These are phyloP conservation scores for Amborella trichopoda DNA, from an alignment of 164 flowering plant genomes.

Conservation along the genomic window DNA sequence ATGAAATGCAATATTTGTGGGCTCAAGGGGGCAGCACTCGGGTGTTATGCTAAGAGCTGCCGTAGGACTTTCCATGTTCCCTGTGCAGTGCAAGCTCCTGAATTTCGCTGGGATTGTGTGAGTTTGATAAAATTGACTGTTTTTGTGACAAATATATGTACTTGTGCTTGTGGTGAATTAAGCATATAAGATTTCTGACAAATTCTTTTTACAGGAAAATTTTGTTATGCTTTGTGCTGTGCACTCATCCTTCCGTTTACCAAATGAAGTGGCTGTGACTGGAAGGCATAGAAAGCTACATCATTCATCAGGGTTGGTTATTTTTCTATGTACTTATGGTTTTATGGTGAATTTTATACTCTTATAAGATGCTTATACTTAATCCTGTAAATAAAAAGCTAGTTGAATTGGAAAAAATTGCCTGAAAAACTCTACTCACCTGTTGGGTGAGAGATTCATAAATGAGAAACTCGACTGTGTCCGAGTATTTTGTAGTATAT, in stretches of 20 bases:
- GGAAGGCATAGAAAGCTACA: constrained; percentile 8
- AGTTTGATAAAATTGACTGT: neutral
- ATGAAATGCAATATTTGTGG: constrained; percentile 11
- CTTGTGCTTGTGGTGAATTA: neutral
- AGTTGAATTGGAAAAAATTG: neutral
- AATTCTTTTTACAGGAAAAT: constrained; percentile 32
- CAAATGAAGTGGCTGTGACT: constrained; percentile 36
- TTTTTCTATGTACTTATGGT: constrained; percentile 8
- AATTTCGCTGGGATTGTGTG: constrained; percentile 11
- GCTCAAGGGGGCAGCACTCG: constrained; percentile 14
- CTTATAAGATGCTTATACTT: neutral
- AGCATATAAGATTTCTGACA: neutral
- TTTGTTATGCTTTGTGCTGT: constrained; percentile 63
- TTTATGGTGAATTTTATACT: neutral
- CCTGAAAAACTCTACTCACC: neutral
- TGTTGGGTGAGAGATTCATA: no score
- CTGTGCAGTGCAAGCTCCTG: constrained; percentile 6
- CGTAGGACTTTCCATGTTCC: constrained; percentile 11
- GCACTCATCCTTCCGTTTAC: constrained; percentile 52
- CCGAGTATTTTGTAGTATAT: no score
- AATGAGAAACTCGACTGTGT: no score
- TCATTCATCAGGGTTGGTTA: constrained; percentile 1
- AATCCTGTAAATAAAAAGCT: neutral
- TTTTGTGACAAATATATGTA: neutral
- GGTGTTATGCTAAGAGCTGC: constrained; percentile 12